A percentile compares a stretch with the other conserved stretches of the same genome.
phyloP scores from a whole-genome alignment of 2,329 filamentous ascomycete species.

The Pseudogymnoascus sp. region DNA sequence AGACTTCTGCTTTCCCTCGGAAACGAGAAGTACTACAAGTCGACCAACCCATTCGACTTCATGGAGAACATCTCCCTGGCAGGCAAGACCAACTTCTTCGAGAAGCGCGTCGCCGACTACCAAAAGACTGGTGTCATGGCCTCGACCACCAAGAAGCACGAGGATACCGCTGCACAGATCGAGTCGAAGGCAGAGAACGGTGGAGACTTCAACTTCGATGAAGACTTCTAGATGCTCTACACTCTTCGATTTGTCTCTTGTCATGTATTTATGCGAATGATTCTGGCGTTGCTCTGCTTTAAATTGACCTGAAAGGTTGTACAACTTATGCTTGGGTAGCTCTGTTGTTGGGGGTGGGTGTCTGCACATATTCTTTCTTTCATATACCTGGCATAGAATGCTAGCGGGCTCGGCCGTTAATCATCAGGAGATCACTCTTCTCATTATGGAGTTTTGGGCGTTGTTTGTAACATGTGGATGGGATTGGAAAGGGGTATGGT shows the following conservation, averaged over 20 bases:
- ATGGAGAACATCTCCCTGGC: conserved; percentile 99
- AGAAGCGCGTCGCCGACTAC: conserved; percentile 99
- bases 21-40: conserved; percentile 88
- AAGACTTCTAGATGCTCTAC: conserved; percentile 70
- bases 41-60: conserved; percentile 96
- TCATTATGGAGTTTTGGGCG: conserved; percentile 1
- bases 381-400: conserved; percentile 5
- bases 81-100: conserved; percentile 99
- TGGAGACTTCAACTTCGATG: conserved; percentile 87
- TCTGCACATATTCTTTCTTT: conserved; percentile 4
- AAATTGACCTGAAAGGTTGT: conserved; percentile 8
- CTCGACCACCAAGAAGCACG: conserved; percentile 68
- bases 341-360: conserved; percentile 1
- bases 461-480: conserved; percentile 1
- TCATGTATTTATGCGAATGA: conserved; percentile 7
- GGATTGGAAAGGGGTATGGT: conserved; percentile 6
- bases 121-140: conserved; percentile 99
- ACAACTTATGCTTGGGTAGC: neutral
- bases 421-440: conserved; percentile 7
- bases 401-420: conserved; percentile 6
- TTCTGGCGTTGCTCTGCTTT: conserved; percentile 7
- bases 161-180: conserved; percentile 36
- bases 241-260: conserved; percentile 8
- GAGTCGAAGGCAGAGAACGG: conserved; percentile 50
- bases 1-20: conserved; percentile 87